Evolutionary conservation across 2,329 filamentous ascomycete genomes (phyloP), one percentile per base, ranked within the genome.

Genomic region (Cercospora sp.): DNA sequence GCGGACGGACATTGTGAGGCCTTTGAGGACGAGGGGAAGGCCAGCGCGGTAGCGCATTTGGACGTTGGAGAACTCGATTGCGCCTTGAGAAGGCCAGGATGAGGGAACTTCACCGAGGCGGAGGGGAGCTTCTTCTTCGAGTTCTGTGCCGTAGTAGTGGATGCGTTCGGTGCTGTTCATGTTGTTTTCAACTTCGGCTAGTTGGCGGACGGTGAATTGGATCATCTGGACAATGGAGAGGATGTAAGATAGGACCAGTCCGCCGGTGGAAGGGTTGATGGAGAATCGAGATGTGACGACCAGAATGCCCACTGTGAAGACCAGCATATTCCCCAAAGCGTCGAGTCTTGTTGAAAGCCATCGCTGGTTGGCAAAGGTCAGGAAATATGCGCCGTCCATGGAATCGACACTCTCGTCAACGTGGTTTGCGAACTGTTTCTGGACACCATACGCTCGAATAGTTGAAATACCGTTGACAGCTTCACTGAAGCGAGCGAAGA

Each of bases 141-240:
- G 86, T 73, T 92, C 81, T 0, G 88, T 92, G 65, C 92, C 94
- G 78, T 98, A 98, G 82, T 97, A 93, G 78, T 93, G 89, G 37
- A 98, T 85, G 61, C 95, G 90, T 81, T 98, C 94, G 0, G 96
- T 95, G 0, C 94, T 90, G 79, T 97, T 98, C 94, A 98, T 98
- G 77, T 94, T 93, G 81, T 97, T 98, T 80, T 98, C 94, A 8
- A 98, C 93, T 79, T 97, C 94, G 28, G 94, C 94, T 7, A 97
- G 85, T 80, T 98, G 94, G 18, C 95, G 88, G 18, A 98, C 92
- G 0, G 93, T 94, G 80, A 97, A 97, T 77, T 97, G 94, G 72
- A 98, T 90, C 91, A 97, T 93, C 79, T 96, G 92, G 18, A 97
- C 93, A 75, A 97, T 97, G 13, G 90, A 87, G 18, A 99, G 85